These are phyloP conservation scores for Talaromyces sp. DNA, from an alignment of 2,329 filamentous ascomycete species.

Conservation along the genomic window DNA sequence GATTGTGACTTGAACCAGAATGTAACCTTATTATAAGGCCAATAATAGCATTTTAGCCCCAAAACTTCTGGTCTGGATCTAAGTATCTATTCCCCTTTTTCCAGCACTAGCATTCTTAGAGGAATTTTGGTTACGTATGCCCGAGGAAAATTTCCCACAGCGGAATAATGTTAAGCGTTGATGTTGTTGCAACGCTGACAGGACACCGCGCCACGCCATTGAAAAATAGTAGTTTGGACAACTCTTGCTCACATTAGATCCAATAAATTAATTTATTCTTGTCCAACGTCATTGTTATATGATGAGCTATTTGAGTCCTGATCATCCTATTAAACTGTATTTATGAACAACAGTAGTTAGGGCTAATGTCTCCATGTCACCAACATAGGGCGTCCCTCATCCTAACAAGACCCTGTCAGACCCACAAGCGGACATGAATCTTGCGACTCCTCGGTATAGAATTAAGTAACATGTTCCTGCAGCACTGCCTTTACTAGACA, in stretches of 20 bases:
- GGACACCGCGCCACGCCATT: background rate
- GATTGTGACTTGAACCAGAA: background rate
- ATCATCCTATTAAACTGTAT: background rate
- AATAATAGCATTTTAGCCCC: background rate
- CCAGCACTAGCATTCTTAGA: background rate
- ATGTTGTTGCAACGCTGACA: slow-evolving; percentile 13
- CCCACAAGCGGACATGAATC: background rate
- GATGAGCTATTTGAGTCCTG: background rate
- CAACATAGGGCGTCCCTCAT: background rate
- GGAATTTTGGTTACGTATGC: background rate
- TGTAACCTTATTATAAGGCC: slow-evolving; percentile 7
- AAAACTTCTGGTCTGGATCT: background rate
- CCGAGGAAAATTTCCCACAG: background rate
- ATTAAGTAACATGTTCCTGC: background rate
- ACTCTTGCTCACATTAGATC: background rate
- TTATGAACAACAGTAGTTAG: background rate
- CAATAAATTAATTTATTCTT: background rate
- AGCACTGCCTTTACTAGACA: background rate
- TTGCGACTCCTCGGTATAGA: background rate
- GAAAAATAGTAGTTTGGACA: background rate
- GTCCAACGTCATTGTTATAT: background rate
- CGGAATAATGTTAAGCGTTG: background rate
- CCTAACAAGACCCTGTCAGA: background rate
- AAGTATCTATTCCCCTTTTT: background rate
- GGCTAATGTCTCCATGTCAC: background rate